Percentiles rank a stretch among this genome's conserved stretches.
These are phyloP conservation scores for Neurospora crassa DNA, from an alignment of 2,329 filamentous ascomycete species.

Conservation along the genomic window DNA sequence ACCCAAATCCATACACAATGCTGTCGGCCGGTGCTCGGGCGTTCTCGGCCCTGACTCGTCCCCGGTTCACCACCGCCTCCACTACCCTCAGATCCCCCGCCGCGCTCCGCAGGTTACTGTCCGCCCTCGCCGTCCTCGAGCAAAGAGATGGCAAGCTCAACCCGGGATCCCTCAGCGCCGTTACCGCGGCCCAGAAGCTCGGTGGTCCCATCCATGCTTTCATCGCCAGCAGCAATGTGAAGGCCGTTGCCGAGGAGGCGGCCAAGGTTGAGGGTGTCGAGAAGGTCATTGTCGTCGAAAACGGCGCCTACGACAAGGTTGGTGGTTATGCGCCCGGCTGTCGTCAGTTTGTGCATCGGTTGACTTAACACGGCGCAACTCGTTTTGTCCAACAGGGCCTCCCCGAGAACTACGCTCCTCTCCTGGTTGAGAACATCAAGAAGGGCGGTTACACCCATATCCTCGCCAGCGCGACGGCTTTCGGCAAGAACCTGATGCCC, in stretches of 20 bases:
- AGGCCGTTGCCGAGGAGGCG: slow-evolving; percentile 68
- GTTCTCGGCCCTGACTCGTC: slow-evolving; percentile 23
- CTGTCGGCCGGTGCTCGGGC: slow-evolving; percentile 21
- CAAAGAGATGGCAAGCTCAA: slow-evolving; percentile 86
- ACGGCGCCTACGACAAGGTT: slow-evolving; percentile 85
- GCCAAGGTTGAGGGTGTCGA: slow-evolving; percentile 85
- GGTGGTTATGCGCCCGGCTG: slow-evolving; percentile 3
- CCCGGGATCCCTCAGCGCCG: slow-evolving; percentile 68
- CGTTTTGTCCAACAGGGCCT: slow-evolving; percentile 52
- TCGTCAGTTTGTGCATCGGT: slow-evolving; percentile 4
- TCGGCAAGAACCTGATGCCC: slow-evolving; percentile 91
- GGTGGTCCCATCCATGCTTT: slow-evolving; percentile 82
- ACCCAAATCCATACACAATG: slow-evolving; percentile 14
- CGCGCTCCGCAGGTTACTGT: slow-evolving; percentile 60
- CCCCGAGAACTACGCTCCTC: slow-evolving; percentile 86
- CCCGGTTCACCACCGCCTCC: slow-evolving; percentile 7
- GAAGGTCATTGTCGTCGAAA: slow-evolving; percentile 85
- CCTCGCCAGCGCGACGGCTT: slow-evolving; percentile 82
- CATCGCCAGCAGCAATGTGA: slow-evolving; percentile 70
- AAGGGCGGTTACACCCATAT: slow-evolving; percentile 91
- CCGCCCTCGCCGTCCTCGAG: slow-evolving; percentile 84
- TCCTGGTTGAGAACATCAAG: slow-evolving; percentile 94
- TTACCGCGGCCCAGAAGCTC: slow-evolving; percentile 78
- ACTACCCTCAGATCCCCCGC: slow-evolving; percentile 28
- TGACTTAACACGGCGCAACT: neutral